A percentile compares a stretch with the other conserved stretches of the same genome.
phyloP scores from a whole-genome alignment of 2,329 filamentous ascomycete species.

The Xylaria sp. region DNA sequence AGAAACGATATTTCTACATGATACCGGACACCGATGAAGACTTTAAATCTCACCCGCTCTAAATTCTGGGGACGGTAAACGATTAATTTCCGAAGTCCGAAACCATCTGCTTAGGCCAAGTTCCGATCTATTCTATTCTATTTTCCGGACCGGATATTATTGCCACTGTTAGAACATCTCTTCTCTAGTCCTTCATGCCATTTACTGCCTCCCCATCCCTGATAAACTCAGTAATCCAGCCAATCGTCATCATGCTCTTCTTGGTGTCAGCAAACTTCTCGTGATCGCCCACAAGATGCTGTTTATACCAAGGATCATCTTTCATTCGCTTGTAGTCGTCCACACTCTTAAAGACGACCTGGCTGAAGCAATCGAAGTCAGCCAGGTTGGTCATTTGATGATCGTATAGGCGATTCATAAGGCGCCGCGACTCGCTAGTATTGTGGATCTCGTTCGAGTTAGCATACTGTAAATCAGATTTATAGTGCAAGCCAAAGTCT shows the following conservation, averaged over 20 bases:
- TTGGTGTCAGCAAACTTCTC: slow-evolving; percentile 63
- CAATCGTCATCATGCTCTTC: slow-evolving; percentile 59
- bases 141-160: neutral
- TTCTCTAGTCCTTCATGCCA: slow-evolving; percentile 4
- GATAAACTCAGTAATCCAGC: slow-evolving; percentile 58
- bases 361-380: slow-evolving; percentile 62
- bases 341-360: slow-evolving; percentile 58
- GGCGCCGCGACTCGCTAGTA: neutral
- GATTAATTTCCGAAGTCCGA: neutral
- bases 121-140: neutral
- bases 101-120: neutral
- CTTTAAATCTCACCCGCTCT: neutral
- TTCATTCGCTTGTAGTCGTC: slow-evolving; percentile 62
- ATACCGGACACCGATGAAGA: too few species aligned
- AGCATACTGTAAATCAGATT: neutral
- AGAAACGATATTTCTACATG: too few species aligned
- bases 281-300: slow-evolving; percentile 58
- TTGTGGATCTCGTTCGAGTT: neutral
- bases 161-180: neutral
- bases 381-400: slow-evolving; percentile 61
- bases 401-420: slow-evolving; percentile 45
- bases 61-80: neutral
- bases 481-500: slow-evolving; percentile 33
- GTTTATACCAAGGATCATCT: slow-evolving; percentile 60
- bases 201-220: slow-evolving; percentile 51